A percentile compares a stretch with the other conserved stretches of the same genome.
These are phyloP conservation scores for Collybia sp. DNA, from an alignment of 768 basidiomycete genomes.

Conservation along the genomic window DNA sequence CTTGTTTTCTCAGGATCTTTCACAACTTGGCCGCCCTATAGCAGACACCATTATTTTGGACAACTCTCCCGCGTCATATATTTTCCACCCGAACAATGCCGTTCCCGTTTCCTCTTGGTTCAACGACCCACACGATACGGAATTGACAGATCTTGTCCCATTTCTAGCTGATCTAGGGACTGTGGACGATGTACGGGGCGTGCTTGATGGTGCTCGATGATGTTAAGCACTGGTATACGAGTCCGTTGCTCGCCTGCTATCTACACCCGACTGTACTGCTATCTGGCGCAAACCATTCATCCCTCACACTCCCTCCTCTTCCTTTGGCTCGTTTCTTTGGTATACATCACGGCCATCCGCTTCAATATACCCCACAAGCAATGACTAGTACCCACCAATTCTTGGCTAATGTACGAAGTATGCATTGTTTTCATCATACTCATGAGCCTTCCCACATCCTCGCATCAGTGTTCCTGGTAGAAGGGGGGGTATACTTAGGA, in stretches of 20 bases:
- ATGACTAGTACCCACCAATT: slow-evolving; percentile 13
- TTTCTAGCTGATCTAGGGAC: slow-evolving; percentile 85
- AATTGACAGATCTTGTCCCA: slow-evolving; percentile 91
- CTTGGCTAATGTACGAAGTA: background rate
- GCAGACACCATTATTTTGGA: slow-evolving; percentile 95
- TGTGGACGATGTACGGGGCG: slow-evolving; percentile 88
- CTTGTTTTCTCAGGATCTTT: slow-evolving; percentile 67
- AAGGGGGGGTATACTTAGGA: too few relatives aligned
- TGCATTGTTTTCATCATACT: too few relatives aligned
- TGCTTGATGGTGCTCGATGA: slow-evolving; percentile 82
- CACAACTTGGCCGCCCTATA: slow-evolving; percentile 93
- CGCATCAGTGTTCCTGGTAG: too few relatives aligned
- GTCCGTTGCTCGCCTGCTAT: background rate
- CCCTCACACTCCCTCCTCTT: slow-evolving; percentile 11
- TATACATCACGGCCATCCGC: slow-evolving; percentile 14
- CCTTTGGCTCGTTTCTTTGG: slow-evolving; percentile 12
- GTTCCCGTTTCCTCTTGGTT: slow-evolving; percentile 99
- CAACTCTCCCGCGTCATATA: slow-evolving; percentile 98
- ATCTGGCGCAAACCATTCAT: slow-evolving; percentile 1
- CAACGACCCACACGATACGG: slow-evolving; percentile 97
- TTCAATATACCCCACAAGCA: slow-evolving; percentile 23
- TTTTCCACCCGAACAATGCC: slow-evolving; percentile 99
- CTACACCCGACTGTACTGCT: slow-evolving; percentile 1
- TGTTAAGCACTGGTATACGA: background rate
- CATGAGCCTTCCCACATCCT: too few relatives aligned